Base-by-base conservation (phyloP, 2,329 filamentous ascomycete genomes). In the Talaromyces albobiverticillius region DNA sequence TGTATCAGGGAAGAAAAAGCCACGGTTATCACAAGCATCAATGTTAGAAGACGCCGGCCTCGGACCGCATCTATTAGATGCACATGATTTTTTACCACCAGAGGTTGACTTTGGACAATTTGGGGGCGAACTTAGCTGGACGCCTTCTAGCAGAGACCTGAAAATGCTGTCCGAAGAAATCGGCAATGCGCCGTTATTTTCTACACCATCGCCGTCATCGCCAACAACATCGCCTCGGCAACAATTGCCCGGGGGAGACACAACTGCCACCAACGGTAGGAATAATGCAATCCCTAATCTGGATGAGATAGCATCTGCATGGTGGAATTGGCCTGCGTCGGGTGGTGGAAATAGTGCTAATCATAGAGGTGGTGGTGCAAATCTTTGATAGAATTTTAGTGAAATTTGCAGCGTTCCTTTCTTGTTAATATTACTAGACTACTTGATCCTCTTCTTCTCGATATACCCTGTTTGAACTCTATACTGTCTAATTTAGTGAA, bases 91-190 rank as follows among this genome's bases (percentile, higher is more conserved):
- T 11, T 40, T 52, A 16, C 51, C 54, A 1, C 31, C 38, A 2
- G 34, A 54, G 10, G 34, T 57, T 11, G 46, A 57, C 13, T 46
- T 50, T 40, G 46, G 40, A 31, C 45, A 42, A 4, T 32, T 55
- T 4, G 34, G 47, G n/a, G 46, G 48, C 23, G 55, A 46, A 11
- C 42, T 57, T 10, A 54, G 43, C 23, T 57, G 55, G 55, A 46
- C 51, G 0, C 54, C 54, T 23, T 50, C 50, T 9, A 57, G 46
- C 16, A 34, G 55, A 10, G 55, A 57, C 7, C 36, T 57, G 26
- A 57, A 57, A 46, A 31, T 57, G 26, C 46, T 57, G 4, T 51
- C 55, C 14, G 55, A 57, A 8, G 50, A 54, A 31, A 14, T 57
- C 3, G 51, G 51, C 14, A 41, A 47, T 18, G 29, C 55, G 6